These are phyloP conservation scores for Gastrolobium bilobum DNA, from an alignment of 306 rosid species.

Conservation along the genomic window DNA sequence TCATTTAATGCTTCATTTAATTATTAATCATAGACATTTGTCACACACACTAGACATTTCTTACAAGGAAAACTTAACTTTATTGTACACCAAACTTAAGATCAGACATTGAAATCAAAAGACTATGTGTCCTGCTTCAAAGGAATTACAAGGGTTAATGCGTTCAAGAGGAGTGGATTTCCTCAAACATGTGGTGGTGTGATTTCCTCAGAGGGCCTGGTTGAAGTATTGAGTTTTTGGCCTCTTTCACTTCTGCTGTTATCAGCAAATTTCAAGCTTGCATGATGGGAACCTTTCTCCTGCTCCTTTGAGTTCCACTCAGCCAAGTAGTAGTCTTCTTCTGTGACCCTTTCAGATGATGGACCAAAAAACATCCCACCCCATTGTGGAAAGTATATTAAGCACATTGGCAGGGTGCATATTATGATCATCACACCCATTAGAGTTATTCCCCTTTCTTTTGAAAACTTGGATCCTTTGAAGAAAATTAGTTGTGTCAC, in stretches of 20 bases:
- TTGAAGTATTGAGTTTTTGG: slow-evolving; percentile 41
- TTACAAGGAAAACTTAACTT: background rate
- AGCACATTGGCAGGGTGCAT: slow-evolving; percentile 69
- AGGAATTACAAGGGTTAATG: background rate
- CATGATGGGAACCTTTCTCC: slow-evolving; percentile 67
- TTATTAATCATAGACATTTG: too few species aligned
- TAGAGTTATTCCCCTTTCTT: slow-evolving; percentile 83
- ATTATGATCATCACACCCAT: slow-evolving; percentile 86
- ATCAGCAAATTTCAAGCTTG: slow-evolving; percentile 78
- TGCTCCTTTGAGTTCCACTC: slow-evolving; percentile 81
- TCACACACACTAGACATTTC: too few species aligned
- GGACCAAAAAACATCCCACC: slow-evolving; percentile 88
- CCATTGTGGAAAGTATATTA: slow-evolving; percentile 88
- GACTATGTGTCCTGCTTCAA: background rate
- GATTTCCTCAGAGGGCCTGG: slow-evolving; percentile 58
- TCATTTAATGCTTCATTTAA: too few species aligned
- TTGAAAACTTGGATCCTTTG: slow-evolving; percentile 77
- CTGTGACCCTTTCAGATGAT: slow-evolving; percentile 56
- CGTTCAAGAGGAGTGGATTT: background rate
- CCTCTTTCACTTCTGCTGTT: slow-evolving; percentile 82
- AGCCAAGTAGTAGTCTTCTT: slow-evolving; percentile 79
- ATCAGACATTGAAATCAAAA: background rate
- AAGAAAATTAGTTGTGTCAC: slow-evolving; percentile 84
- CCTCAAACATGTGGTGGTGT: slow-evolving; percentile 49
- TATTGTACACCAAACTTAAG: slow-evolving; percentile 2